Evolutionary conservation across 2,329 filamentous ascomycete genomes (phyloP).

Genomic region (Madurella mycetomatis): DNA sequence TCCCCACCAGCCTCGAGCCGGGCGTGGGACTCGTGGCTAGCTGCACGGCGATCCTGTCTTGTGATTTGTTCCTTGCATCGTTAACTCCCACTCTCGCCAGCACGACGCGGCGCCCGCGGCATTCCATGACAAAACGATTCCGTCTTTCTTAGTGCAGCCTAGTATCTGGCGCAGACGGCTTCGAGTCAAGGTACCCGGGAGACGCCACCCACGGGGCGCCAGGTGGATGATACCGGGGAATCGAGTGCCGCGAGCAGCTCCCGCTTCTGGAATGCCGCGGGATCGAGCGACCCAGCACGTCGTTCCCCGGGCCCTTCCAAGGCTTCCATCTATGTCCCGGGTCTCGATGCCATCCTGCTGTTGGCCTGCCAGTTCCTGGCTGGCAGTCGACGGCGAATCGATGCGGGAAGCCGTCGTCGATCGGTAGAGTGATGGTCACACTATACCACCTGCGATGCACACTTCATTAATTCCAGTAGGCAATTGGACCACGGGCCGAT

Average conservation of each 20-base stretch:
- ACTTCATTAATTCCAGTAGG: background rate
- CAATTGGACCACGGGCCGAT: background rate
- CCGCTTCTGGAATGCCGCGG: conserved; percentile 1
- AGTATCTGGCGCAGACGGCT: conserved; percentile 6
- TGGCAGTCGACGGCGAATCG: background rate
- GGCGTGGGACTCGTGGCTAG: conserved; percentile 22
- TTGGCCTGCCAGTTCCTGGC: background rate
- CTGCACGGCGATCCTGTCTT: conserved; percentile 10
- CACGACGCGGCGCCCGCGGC: conserved; percentile 20
- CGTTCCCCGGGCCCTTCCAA: background rate
- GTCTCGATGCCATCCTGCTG: background rate
- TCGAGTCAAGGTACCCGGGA: conserved; percentile 7
- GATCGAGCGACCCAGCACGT: background rate
- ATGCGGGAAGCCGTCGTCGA: no score
- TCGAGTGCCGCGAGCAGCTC: background rate
- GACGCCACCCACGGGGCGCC: background rate
- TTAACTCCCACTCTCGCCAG: conserved; percentile 26
- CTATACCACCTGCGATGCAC: background rate
- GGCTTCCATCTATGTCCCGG: background rate
- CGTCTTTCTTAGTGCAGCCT: conserved; percentile 6
- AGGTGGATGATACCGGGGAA: background rate
- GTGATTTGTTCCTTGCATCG: conserved; percentile 29
- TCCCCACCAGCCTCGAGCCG: conserved; percentile 8
- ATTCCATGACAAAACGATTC: conserved; percentile 31
- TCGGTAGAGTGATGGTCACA: background rate